Base-by-base conservation (phyloP, 78 protist genomes). In the Polysphondylium violaceum region DNA sequence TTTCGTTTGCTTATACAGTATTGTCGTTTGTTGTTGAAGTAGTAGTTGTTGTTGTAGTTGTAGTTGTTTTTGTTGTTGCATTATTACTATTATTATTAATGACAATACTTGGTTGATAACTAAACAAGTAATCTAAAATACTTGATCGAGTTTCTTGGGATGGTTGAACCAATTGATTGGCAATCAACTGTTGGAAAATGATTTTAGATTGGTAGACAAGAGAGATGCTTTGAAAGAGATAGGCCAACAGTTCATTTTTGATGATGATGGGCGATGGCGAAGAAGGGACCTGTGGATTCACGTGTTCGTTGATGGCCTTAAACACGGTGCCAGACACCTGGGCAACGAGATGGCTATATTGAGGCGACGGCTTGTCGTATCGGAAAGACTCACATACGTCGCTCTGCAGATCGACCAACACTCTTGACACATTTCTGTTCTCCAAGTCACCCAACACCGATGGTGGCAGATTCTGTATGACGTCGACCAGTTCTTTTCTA, bases 361-460 rank as follows among this genome's bases (percentile, higher is more conserved):
- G 36, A 41, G 38, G 40, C n/a, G n/a, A n/a, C n/a, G n/a, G n/a
- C 36, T 60, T 72, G 25, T 81, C 89, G 21, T 17, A 23, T 11
- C 53, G 35, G 23, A 71, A 11, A 29, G 77, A 53, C 14, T 81
- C 89, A 19, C 16, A 31, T 5, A 81, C 71, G 27, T 81, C 89
- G 12, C 41, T 55, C 0, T 67, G 40, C 3, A 81, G 23, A 40
- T 81, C 89, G 0, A 81, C 36, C 14, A 81, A 33, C 7, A 81
- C 89, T 61, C 89, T 68, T n/a, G 77, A 67, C 0, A 44, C 21
- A 40, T 68, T 81, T 36, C 89, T 40, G 55, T 68, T 73, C 27
- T 21, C 29, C 29, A 55, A 12, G 29, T 81, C 89, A 40, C 89
- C 89, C 0, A 81, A 31, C 12, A 68, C 89, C 8, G 89, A 72